Conservation (phyloP, 768 basidiomycete genomes). For the Podaxis pistillaris region DNA sequence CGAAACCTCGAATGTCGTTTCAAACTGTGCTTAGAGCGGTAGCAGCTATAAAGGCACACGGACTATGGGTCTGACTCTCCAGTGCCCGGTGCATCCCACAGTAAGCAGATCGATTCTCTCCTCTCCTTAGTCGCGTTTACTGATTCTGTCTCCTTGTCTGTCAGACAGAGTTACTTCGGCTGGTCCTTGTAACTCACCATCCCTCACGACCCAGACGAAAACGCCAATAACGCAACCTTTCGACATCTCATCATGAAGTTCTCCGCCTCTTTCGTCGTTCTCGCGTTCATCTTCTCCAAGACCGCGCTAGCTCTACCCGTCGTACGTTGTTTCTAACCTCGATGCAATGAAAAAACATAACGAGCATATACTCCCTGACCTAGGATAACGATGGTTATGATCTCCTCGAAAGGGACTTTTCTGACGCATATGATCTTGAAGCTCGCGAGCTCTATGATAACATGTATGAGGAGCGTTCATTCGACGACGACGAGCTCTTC, state of each 20-base stretch:
- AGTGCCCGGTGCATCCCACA: slow-evolving; percentile 6
- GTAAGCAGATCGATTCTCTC: neutral
- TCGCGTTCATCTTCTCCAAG: neutral
- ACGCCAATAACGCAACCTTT: neutral
- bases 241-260: neutral
- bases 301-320: neutral
- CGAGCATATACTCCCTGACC: neutral
- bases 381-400: neutral
- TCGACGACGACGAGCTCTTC: neutral
- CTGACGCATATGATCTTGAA: neutral
- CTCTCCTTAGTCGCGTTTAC: neutral
- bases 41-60: neutral
- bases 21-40: neutral
- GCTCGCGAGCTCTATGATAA: neutral
- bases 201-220: neutral
- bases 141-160: neutral
- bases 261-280: neutral
- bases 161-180: slow-evolving; percentile 5
- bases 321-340: neutral
- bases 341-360: no score
- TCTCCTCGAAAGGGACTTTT: neutral
- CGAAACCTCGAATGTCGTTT: neutral
- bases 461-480: neutral
- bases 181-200: slow-evolving; percentile 1
- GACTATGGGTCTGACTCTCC: neutral